Conservation (phyloP, 2,329 filamentous ascomycete species). For the Arthrobotrys megalospora region DNA sequence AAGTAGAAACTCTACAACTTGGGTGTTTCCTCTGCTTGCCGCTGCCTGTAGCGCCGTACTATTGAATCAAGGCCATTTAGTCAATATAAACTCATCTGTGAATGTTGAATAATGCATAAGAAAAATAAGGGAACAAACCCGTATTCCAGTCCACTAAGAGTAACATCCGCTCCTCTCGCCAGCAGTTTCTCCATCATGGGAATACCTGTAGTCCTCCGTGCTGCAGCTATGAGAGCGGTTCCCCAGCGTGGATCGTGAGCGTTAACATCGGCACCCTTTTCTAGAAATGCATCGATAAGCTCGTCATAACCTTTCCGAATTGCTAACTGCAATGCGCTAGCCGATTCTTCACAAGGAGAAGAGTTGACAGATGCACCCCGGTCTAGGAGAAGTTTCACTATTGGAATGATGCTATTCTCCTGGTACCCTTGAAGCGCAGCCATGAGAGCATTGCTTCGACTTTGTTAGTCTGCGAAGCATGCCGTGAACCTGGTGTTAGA, state of each 20-base stretch:
- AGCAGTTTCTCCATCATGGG: slow-evolving; percentile 28
- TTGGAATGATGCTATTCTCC: slow-evolving; percentile 11
- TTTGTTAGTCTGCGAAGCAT: background rate
- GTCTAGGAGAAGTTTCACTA: slow-evolving; percentile 23
- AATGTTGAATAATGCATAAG: background rate
- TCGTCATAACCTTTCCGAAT: slow-evolving; percentile 14
- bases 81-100: background rate
- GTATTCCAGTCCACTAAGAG: slow-evolving; percentile 6
- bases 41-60: slow-evolving; percentile 24
- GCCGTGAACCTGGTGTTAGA: background rate
- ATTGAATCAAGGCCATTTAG: background rate
- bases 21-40: background rate
- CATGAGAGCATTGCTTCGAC: slow-evolving; percentile 31
- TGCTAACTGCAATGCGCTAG: slow-evolving; percentile 19
- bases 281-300: slow-evolving; percentile 20
- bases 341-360: slow-evolving; percentile 2
- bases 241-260: slow-evolving; percentile 15
- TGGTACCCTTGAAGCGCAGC: slow-evolving; percentile 7
- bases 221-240: slow-evolving; percentile 29
- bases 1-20: slow-evolving; percentile 30
- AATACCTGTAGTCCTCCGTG: background rate
- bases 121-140: slow-evolving; percentile 18
- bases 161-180: slow-evolving; percentile 31
- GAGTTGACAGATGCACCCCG: slow-evolving; percentile 24
- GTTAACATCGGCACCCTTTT: slow-evolving; percentile 33